A percentile compares a stretch with the other conserved stretches of the same genome.
Conservation (phyloP, 208 protist genomes). For the Phytomonas sp. region DNA sequence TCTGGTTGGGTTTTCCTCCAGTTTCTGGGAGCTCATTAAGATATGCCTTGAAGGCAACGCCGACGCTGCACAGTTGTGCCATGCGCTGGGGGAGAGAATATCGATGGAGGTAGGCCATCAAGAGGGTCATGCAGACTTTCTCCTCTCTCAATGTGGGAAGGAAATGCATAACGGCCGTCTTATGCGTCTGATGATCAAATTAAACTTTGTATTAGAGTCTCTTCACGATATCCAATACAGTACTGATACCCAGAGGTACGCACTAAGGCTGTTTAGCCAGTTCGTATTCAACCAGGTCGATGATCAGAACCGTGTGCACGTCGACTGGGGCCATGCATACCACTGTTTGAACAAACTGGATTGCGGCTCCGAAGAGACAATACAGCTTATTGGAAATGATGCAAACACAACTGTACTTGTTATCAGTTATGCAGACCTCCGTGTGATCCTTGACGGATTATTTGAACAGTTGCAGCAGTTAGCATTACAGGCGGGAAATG, state of each 20-base stretch:
- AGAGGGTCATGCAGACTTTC: constrained; percentile 81
- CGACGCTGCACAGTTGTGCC: constrained; percentile 59
- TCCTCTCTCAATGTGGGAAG: constrained; percentile 87
- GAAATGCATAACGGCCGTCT: constrained; percentile 95
- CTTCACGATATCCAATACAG: constrained; percentile 78
- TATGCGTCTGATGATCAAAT: constrained; percentile 92
- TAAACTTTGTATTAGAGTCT: constrained; percentile 88
- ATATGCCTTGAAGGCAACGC: constrained; percentile 57
- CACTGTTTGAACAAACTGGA: constrained; percentile 97
- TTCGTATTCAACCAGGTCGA: constrained; percentile 95
- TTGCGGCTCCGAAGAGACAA: constrained; percentile 87
- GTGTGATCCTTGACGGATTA: constrained; percentile 66
- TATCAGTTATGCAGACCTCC: constrained; percentile 92
- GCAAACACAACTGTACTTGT: constrained; percentile 86
- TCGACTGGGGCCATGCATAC: constrained; percentile 93
- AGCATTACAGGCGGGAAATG: background rate
- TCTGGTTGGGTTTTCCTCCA: constrained; percentile 64
- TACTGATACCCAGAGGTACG: constrained; percentile 50
- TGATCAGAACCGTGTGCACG: constrained; percentile 79
- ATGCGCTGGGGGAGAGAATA: constrained; percentile 73
- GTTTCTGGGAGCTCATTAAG: constrained; percentile 73
- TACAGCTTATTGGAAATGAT: constrained; percentile 90
- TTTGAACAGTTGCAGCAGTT: constrained; percentile 83
- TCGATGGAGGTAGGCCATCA: constrained; percentile 84
- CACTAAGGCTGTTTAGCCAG: constrained; percentile 93